These are phyloP conservation scores for Tetrahymena elliotti DNA, from an alignment of 73 alveolate species.

Conservation along the genomic window DNA sequence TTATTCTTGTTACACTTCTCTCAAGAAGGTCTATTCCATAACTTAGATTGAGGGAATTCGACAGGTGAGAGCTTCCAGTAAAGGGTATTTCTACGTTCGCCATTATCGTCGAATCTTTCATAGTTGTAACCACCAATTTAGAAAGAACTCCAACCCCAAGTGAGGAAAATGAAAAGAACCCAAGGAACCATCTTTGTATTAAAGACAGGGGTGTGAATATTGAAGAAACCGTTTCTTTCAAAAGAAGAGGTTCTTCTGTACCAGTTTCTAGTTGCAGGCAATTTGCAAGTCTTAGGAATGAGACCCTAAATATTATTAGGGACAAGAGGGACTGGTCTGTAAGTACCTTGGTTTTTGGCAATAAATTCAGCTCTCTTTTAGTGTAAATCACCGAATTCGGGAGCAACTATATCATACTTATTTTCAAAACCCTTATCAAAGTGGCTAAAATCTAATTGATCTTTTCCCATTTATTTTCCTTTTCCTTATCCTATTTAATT, in stretches of 20 bases:
- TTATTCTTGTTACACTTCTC: not conserved
- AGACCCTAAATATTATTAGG: constrained; percentile 24
- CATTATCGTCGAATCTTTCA: constrained; percentile 5
- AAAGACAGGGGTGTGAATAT: constrained; percentile 30
- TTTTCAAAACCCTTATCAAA: constrained; percentile 15
- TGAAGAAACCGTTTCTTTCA: constrained; percentile 42
- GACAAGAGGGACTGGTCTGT: not conserved
- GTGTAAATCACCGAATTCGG: constrained; percentile 29
- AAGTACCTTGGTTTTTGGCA: constrained; percentile 8
- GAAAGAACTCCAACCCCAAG: constrained; percentile 23
- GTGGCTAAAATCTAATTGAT: constrained; percentile 6
- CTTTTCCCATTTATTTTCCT: not conserved
- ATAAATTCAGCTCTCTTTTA: constrained; percentile 9
- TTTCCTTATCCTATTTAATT: not conserved
- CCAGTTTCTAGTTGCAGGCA: constrained; percentile 21
- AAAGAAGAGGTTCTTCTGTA: constrained; percentile 38
- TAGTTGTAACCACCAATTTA: constrained; percentile 18
- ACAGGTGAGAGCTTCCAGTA: constrained; percentile 26
- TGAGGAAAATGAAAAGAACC: constrained; percentile 6
- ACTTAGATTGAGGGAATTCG: constrained; percentile 35
- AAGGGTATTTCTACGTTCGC: constrained; percentile 12
- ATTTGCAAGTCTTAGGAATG: constrained; percentile 2
- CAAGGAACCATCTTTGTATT: constrained; percentile 33
- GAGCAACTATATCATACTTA: constrained; percentile 19
- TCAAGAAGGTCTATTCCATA: constrained; percentile 36